A percentile compares a stretch with the other conserved stretches of the same genome.
phyloP scores from a whole-genome alignment of 192 early-diverging fungal genomes.

The Mortierella hygrophila region DNA sequence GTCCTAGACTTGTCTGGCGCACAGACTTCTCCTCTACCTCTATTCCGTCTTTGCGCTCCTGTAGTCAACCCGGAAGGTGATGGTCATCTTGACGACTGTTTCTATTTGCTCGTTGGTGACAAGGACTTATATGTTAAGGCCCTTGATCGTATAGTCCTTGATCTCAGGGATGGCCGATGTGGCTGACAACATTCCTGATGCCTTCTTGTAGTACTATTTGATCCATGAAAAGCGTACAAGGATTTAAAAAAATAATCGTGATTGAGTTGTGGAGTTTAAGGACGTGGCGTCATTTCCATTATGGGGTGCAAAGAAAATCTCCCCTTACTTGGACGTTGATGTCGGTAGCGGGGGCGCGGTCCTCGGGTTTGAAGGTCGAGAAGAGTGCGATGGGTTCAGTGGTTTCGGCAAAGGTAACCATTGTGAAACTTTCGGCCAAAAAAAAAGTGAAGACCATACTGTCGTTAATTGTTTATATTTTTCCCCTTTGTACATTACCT shows the following conservation, averaged over 20 bases:
- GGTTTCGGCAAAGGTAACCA: slow-evolving; percentile 66
- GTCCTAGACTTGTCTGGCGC: no score
- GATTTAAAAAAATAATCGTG: neutral
- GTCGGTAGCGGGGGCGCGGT: slow-evolving; percentile 58
- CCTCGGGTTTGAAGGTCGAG: slow-evolving; percentile 57
- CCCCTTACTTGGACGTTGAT: slow-evolving; percentile 21
- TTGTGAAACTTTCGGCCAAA: slow-evolving; percentile 5
- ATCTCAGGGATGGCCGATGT: slow-evolving; percentile 9
- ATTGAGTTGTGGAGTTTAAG: neutral
- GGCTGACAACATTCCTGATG: slow-evolving; percentile 28
- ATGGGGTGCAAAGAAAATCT: no score
- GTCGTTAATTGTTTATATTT: neutral
- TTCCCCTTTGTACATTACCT: neutral
- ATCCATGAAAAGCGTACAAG: neutral
- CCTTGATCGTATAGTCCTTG: neutral
- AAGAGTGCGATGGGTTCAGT: slow-evolving; percentile 60
- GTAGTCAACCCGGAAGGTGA: slow-evolving; percentile 44
- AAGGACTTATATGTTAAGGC: slow-evolving; percentile 19
- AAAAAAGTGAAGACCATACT: neutral
- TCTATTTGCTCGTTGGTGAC: slow-evolving; percentile 40
- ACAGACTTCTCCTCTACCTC: no score
- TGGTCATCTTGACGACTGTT: slow-evolving; percentile 36
- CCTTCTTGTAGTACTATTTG: slow-evolving; percentile 28
- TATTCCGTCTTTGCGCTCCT: neutral
- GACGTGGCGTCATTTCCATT: neutral